Base-by-base conservation (phyloP, 345 rosid genomes). In the Lenwebbia sp. region DNA sequence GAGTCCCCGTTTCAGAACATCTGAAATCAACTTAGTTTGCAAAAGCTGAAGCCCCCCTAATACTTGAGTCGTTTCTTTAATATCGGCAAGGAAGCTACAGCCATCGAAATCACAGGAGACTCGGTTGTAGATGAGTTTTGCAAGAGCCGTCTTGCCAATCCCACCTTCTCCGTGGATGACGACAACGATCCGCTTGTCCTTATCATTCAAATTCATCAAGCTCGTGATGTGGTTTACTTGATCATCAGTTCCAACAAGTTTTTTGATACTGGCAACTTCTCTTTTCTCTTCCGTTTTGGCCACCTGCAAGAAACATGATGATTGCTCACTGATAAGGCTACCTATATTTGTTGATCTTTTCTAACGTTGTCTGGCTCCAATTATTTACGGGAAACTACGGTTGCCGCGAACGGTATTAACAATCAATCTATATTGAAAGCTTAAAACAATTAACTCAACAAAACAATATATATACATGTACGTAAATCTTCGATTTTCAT, bases 81-180 rank as follows among this genome's bases (percentile, higher is more conserved):
- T 90, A 56, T 91, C 90, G 25, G 50, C 82, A 6, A 90, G 55
- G 6, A 93, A 88, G 87, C 87, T 87, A n/a, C 62, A 84, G 51
- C 89, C 87, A 28, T 92, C 89, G 33, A 92, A 94, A 26, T 49
- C 23, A 28, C 13, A 1, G 8, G 83, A 85, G 33, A 90, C 62
- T 28, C 13, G 22, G 40, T 87, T 85, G 50, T 83, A 90, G 0
- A 90, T 44, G 49, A 74, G 85, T 65, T 86, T 84, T 11, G 96
- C 92, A 0, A 92, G 84, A 5, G 78, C 82, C 0, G 87, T 86
- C 76, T 86, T 82, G 14, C 87, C 87, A 30, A 37, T 49, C 40
- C 87, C 84, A 13, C 6, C 87, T 52, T 21, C 58, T 50, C 85
- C 85, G 1, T 60, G 50, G 44, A 86, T 60, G 5, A 84, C 85